These are phyloP conservation scores for Termitomyces sp. DNA, from an alignment of 768 basidiomycete species.

Conservation along the genomic window DNA sequence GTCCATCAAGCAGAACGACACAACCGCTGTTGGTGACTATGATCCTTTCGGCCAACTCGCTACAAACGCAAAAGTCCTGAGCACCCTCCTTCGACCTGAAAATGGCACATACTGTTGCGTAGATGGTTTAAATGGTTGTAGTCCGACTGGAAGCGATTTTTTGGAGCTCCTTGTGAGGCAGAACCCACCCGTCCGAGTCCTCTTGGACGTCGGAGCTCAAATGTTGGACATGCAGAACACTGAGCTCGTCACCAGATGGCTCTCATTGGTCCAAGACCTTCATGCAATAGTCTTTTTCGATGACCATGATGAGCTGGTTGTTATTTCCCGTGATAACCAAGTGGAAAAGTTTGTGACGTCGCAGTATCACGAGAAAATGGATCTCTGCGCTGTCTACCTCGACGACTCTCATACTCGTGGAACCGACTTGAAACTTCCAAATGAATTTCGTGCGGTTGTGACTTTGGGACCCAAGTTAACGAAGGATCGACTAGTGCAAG, in stretches of 20 bases:
- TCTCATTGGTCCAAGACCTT: constrained; percentile 22
- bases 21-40: not conserved
- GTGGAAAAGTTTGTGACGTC: constrained; percentile 33
- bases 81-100: constrained; percentile 32
- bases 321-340: constrained; percentile 30
- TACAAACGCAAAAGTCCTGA: constrained; percentile 45
- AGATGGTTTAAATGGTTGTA: constrained; percentile 15
- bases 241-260: constrained; percentile 36
- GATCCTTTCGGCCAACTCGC: constrained; percentile 25
- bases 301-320: constrained; percentile 28
- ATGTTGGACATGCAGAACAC: constrained; percentile 45
- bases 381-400: constrained; percentile 41
- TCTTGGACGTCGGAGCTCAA: constrained; percentile 54
- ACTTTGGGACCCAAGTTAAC: constrained; percentile 46
- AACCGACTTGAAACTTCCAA: constrained; percentile 48
- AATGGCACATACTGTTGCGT: constrained; percentile 31
- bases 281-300: constrained; percentile 41
- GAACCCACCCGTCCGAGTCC: constrained; percentile 34
- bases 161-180: constrained; percentile 28
- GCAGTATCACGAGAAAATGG: constrained; percentile 25
- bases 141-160: constrained; percentile 19
- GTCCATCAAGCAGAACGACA: constrained; percentile 25
- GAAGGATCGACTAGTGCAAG: constrained; percentile 49
- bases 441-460: constrained; percentile 35
- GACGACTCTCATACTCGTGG: constrained; percentile 52